Conservation (phyloP, 2,329 filamentous ascomycete genomes). For the Paraphoma sp. region DNA sequence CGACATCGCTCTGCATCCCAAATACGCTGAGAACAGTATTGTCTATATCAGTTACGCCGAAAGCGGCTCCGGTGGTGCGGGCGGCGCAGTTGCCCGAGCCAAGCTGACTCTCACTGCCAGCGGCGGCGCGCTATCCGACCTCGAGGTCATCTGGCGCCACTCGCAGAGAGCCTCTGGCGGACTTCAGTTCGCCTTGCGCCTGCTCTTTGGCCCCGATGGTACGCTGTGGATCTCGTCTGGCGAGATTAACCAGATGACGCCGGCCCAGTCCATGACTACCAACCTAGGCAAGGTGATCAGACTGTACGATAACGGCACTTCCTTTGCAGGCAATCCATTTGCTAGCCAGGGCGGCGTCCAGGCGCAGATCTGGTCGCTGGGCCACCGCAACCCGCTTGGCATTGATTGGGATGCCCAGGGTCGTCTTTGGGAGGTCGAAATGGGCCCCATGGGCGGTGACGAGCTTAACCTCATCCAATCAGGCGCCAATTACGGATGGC, state of each 20-base stretch:
- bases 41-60: conserved; percentile 25
- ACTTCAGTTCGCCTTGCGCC: conserved; percentile 22
- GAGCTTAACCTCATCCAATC: conserved; percentile 23
- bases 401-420: conserved; percentile 25
- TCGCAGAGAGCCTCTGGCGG: conserved; percentile 20
- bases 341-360: conserved; percentile 18
- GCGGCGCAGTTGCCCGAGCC: conserved; percentile 17
- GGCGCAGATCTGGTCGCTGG: conserved; percentile 23
- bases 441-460: conserved; percentile 25
- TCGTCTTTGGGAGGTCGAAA: conserved; percentile 24
- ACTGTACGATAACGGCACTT: conserved; percentile 25
- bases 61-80: conserved; percentile 19
- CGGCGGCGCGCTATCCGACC: conserved; percentile 19
- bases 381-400: conserved; percentile 24
- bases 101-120: conserved; percentile 20
- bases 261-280: conserved; percentile 21
- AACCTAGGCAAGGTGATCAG: conserved; percentile 24
- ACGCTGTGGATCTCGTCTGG: conserved; percentile 23
- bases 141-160: conserved; percentile 26
- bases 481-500: conserved; percentile 23
- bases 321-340: conserved; percentile 24
- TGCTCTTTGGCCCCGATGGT: conserved; percentile 22
- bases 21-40: conserved; percentile 22
- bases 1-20: conserved; percentile 21
- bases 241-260: conserved; percentile 25